These are phyloP conservation scores for Leccinum pachyderme DNA, from an alignment of 1,284 basidiomycete species.

Conservation along the genomic window DNA sequence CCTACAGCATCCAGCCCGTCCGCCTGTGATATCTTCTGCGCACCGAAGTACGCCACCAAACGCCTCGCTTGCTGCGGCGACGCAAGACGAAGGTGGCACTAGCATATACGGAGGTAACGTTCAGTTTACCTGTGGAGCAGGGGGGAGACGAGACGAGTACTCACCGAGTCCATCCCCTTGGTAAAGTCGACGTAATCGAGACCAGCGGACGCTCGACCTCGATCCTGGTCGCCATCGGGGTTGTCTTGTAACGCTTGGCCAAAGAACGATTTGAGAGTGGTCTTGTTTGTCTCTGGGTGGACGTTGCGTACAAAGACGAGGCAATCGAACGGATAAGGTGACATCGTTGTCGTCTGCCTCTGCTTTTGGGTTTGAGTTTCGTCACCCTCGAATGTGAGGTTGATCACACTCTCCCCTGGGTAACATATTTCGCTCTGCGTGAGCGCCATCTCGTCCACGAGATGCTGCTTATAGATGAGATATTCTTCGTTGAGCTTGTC, in stretches of 20 bases:
- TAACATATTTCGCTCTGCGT: conserved; percentile 16
- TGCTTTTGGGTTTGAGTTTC: not conserved
- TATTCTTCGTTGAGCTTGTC: conserved; percentile 63
- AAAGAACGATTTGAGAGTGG: conserved; percentile 64
- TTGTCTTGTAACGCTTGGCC: conserved; percentile 37
- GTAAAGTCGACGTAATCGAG: conserved; percentile 76
- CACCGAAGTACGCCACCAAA: conserved; percentile 47
- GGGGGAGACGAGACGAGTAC: not conserved
- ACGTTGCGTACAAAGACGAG: conserved; percentile 69
- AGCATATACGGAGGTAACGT: not conserved
- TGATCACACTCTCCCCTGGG: not conserved
- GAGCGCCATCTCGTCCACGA: conserved; percentile 47
- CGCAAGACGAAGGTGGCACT: conserved; percentile 75
- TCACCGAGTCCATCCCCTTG: conserved; percentile 74
- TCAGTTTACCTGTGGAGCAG: not conserved
- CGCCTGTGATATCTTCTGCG: conserved; percentile 39
- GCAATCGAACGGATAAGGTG: conserved; percentile 59
- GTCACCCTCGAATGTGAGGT: not conserved
- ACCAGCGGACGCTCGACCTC: conserved; percentile 16
- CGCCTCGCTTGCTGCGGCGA: conserved; percentile 45
- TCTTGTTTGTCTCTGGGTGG: conserved; percentile 73
- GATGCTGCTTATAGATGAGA: conserved; percentile 48
- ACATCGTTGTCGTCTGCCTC: conserved; percentile 29
- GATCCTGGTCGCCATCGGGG: conserved; percentile 5
- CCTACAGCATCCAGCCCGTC: conserved; percentile 51